Conservation (phyloP, 179 eudicot genomes). For the Gypsophila paniculata region DNA sequence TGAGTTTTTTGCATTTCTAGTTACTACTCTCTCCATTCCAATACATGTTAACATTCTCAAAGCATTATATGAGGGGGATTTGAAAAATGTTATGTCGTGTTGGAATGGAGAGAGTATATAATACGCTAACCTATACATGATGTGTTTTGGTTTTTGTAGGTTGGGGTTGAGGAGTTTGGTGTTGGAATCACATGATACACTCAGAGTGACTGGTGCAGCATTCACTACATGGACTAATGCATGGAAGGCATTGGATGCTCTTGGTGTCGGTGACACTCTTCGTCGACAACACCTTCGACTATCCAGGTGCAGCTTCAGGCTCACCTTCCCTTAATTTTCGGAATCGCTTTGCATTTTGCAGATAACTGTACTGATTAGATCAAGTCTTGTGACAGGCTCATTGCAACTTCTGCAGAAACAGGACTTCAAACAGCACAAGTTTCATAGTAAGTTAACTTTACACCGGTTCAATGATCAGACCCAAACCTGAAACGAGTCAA, state of each 20-base stretch:
- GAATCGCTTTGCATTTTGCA: no score
- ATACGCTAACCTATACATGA: no score
- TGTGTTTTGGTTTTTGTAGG: slow-evolving; percentile 17
- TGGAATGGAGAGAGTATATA: no score
- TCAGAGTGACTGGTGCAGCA: slow-evolving; percentile 32
- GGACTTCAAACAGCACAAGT: slow-evolving; percentile 29
- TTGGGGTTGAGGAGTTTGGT: slow-evolving; percentile 30
- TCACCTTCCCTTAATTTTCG: no score
- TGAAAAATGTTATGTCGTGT: no score
- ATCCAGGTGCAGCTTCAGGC: slow-evolving; percentile 23
- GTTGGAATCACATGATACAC: slow-evolving; percentile 31
- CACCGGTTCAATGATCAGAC: no score
- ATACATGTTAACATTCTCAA: no score
- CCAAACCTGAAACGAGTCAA: no score
- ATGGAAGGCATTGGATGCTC: slow-evolving; percentile 44
- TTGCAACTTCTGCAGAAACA: slow-evolving; percentile 21
- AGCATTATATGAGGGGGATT: no score
- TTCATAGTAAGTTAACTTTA: slow-evolving; percentile 21
- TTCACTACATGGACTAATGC: slow-evolving; percentile 39
- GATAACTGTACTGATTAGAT: neutral
- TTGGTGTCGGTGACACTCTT: slow-evolving; percentile 43
- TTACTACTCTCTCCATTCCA: neutral
- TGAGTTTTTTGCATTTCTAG: neutral
- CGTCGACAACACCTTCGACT: slow-evolving; percentile 29
- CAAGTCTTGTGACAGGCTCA: slow-evolving; percentile 19